Base-by-base conservation (phyloP, 2,329 filamentous ascomycete genomes). In the Microdochium trichocladiopsis region DNA sequence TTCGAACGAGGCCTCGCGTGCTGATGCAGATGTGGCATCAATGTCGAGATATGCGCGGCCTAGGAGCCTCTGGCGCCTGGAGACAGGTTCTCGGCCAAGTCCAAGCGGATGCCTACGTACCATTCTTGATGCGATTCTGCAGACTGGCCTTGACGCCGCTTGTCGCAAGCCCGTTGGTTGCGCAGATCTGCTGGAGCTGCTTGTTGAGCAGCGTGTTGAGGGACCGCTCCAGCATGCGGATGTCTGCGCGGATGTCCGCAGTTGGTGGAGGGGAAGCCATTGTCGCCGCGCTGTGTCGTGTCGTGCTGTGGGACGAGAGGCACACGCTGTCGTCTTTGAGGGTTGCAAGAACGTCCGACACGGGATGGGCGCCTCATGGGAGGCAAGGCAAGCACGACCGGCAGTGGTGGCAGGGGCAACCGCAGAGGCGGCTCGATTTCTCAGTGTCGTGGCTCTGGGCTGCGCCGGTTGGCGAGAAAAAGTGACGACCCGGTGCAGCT, bases 141-240 rank as follows among this genome's bases (percentile, higher is more conserved):
- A 97, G 74, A 43, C 88, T 81, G 31, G 84, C 82, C 75, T 99
- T 99, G 62, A 94, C 86, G 21, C 94, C 94, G 25, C 86, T 88
- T 55, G 89, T 87, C 58, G 82, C 80, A 33, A 95, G 75, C 48
- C 84, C 80, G 71, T 95, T 89, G 55, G 80, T 75, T 57, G 83
- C 80, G 64, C 93, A 88, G 58, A 97, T 86, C 50, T 78, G 78
- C 61, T 90, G 88, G 49, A 96, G 79, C 61, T 92, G 84, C 21
- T 74, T 71, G 61, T 83, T 83, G 25, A 80, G 69, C 22, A 83
- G 66, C 12, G 69, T 72, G 45, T 67, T 66, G 54, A 76, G 68
- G 16, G 77, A 68, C 51, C 72, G 68, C 55, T 73, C 65, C 50
- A 83, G 69, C 47, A 64, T 58, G 54, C 69, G 66, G 54, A 77